Conservation (phyloP, 306 rosid genomes). For the Parietaria judaica region DNA sequence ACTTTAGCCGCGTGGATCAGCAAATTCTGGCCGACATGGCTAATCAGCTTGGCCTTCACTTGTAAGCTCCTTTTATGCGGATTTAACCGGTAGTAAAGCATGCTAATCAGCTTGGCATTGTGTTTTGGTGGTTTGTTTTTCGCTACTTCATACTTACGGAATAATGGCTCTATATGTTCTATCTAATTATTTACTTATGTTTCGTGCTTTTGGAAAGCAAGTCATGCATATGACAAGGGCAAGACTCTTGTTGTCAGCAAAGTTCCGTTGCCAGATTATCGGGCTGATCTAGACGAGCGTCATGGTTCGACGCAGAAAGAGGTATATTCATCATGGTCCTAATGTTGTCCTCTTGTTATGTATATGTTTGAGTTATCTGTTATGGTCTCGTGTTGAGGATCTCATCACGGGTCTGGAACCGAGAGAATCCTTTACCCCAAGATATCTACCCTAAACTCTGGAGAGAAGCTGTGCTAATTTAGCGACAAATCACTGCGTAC, state of each 20-base stretch:
- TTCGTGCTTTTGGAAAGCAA: constrained; percentile 68
- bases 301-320: constrained; percentile 91
- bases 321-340: constrained; percentile 26
- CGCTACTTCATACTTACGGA: too few relatives aligned
- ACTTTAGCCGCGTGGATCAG: constrained; percentile 60
- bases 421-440: too few relatives aligned
- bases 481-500: too few relatives aligned
- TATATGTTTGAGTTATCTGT: background rate
- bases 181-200: constrained; percentile 30
- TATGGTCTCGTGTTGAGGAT: too few relatives aligned
- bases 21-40: constrained; percentile 80
- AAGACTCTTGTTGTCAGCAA: constrained; percentile 83
- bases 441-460: too few relatives aligned
- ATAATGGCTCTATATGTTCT: background rate
- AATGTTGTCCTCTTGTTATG: background rate
- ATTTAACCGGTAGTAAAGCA: background rate
- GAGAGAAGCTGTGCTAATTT: too few relatives aligned
- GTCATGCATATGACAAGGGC: constrained; percentile 88
- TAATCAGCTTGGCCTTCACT: constrained; percentile 55
- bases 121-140: too few relatives aligned
- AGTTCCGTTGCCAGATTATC: constrained; percentile 86
- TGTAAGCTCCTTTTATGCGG: constrained; percentile 37
- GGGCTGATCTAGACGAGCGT: constrained; percentile 93
- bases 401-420: too few relatives aligned
- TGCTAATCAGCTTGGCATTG: background rate